These are phyloP conservation scores for Cyclospora cayetanensis DNA, from an alignment of 169 alveolate genomes.

Conservation along the genomic window DNA sequence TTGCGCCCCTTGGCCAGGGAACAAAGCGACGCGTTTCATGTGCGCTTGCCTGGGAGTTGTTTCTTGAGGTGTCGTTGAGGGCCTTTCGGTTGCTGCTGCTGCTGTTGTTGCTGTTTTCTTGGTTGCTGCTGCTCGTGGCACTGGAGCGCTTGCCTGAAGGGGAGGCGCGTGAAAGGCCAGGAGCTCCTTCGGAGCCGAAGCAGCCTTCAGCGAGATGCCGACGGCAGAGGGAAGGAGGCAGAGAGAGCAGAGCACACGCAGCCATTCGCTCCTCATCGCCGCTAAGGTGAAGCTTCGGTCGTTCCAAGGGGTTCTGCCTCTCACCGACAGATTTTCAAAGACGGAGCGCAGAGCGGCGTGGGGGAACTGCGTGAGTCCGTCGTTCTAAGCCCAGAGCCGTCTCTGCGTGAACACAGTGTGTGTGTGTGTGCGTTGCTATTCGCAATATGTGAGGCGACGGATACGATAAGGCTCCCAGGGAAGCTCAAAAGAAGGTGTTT, in stretches of 20 bases:
- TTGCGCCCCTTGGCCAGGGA: conserved; percentile 84
- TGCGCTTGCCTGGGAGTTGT: not conserved
- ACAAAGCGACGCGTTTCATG: conserved; percentile 74
- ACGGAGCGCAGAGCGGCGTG: no score
- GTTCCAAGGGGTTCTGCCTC: no score
- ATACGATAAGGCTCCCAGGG: no score
- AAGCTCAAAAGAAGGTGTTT: no score
- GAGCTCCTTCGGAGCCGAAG: not conserved
- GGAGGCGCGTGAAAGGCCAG: not conserved
- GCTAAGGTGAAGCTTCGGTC: no score
- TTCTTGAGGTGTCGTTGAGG: not conserved
- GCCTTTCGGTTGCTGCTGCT: not conserved
- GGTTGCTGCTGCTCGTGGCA: not conserved
- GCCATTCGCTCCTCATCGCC: no score
- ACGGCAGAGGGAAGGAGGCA: not conserved
- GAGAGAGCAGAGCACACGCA: not conserved
- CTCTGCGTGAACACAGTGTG: no score
- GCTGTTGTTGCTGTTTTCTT: not conserved
- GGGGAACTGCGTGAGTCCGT: no score
- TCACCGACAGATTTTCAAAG: no score
- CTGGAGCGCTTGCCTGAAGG: not conserved
- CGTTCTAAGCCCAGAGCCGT: no score
- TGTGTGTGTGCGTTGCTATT: no score
- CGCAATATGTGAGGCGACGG: no score
- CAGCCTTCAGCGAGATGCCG: not conserved